Evolutionary conservation across 2,329 filamentous ascomycete species (phyloP).

Genomic region (Phaeophleospora eucalypticola): DNA sequence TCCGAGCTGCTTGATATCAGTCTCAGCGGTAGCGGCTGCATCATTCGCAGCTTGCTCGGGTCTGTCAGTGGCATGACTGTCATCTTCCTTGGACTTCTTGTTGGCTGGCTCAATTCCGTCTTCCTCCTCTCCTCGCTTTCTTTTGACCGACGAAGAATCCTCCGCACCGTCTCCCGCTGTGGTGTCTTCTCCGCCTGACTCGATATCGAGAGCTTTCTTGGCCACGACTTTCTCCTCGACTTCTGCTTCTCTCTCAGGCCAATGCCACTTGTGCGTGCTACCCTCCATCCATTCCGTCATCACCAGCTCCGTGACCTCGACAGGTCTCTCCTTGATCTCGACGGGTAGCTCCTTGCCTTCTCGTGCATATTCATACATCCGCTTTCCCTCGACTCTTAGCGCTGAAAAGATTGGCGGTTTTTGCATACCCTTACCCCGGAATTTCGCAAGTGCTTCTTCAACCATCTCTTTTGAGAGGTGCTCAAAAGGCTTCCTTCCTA

Average conservation of each 20-base stretch:
- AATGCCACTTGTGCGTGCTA: conserved; percentile 72
- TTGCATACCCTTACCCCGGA: conserved; percentile 81
- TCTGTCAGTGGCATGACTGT: no score
- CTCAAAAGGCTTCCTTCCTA: conserved; percentile 69
- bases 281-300: conserved; percentile 79
- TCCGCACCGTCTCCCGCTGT: conserved; percentile 6
- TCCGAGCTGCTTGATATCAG: not conserved
- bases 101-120: conserved; percentile 22
- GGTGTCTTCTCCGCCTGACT: conserved; percentile 32
- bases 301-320: conserved; percentile 73
- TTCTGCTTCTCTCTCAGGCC: conserved; percentile 75
- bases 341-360: conserved; percentile 81
- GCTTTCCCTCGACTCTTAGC: conserved; percentile 87
- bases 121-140: conserved; percentile 30
- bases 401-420: conserved; percentile 90
- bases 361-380: conserved; percentile 90
- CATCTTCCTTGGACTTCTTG: conserved; percentile 38
- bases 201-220: conserved; percentile 55
- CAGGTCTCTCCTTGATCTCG: conserved; percentile 75
- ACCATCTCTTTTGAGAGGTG: conserved; percentile 77
- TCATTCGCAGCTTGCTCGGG: not conserved
- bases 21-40: not conserved
- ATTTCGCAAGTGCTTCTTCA: conserved; percentile 68
- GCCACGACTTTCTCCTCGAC: conserved; percentile 71
- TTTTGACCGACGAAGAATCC: conserved; percentile 25